Conservation (phyloP, 306 rosid genomes). For the Luffa aegyptiaca region DNA sequence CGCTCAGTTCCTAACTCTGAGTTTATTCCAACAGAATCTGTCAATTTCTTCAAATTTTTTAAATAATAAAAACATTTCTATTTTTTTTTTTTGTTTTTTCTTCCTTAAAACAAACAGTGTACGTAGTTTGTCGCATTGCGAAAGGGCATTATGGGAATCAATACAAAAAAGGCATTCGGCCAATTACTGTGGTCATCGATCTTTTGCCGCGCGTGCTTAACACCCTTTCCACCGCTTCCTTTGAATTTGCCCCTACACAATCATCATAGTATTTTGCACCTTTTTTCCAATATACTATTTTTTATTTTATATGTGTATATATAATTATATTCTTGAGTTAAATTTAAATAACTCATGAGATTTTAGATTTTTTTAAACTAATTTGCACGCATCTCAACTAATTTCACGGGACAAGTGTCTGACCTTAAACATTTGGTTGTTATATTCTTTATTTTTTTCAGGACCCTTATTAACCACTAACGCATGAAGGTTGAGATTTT, state of each 20-base stretch:
- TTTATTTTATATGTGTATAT: too few relatives aligned
- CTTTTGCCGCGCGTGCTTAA: conserved; percentile 10
- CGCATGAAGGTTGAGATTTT: too few relatives aligned
- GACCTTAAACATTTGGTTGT: too few relatives aligned
- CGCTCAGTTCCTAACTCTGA: not conserved
- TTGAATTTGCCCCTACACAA: not conserved
- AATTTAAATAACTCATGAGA: too few relatives aligned
- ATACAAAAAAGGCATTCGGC: not conserved
- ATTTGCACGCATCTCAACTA: too few relatives aligned
- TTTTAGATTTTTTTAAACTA: too few relatives aligned
- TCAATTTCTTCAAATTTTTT: not conserved
- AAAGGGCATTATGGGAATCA: conserved; percentile 3
- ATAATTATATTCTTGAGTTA: too few relatives aligned
- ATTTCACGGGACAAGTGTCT: too few relatives aligned
- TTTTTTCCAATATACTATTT: not conserved
- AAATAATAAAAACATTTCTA: not conserved
- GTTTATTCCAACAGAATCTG: not conserved
- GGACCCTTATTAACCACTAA: too few relatives aligned
- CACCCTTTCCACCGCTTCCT: not conserved
- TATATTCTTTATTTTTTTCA: too few relatives aligned
- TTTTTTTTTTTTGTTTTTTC: not conserved
- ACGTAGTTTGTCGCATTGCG: not conserved
- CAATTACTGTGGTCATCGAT: not conserved
- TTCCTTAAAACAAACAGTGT: not conserved
- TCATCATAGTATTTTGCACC: not conserved